phyloP scores from a whole-genome alignment of 2,329 filamentous ascomycete genomes.

The Epichloe uncinata region DNA sequence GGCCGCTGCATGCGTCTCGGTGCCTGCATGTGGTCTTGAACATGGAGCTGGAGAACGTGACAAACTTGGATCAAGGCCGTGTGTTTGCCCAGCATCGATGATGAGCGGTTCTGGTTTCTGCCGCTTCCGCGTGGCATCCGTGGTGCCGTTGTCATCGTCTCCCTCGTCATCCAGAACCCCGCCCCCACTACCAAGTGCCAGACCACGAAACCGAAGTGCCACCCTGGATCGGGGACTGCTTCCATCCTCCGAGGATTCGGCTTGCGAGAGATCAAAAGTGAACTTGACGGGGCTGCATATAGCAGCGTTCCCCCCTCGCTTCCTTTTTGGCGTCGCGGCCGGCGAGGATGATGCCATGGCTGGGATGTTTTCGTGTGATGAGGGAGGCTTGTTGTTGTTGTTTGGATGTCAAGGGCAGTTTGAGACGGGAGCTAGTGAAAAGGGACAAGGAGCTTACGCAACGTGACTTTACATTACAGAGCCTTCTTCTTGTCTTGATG shows the following conservation, averaged over 20 bases:
- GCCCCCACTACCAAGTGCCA: constrained; percentile 34
- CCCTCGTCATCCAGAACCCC: constrained; percentile 24
- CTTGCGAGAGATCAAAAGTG: constrained; percentile 28
- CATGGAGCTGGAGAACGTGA: background rate
- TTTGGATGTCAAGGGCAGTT: background rate
- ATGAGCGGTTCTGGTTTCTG: constrained; percentile 1
- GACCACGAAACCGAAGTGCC: constrained; percentile 37
- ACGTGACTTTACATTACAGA: no score
- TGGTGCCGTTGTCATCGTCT: constrained; percentile 14
- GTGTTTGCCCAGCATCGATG: constrained; percentile 4
- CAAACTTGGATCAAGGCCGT: background rate
- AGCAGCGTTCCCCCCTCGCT: constrained; percentile 24
- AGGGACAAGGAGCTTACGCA: background rate
- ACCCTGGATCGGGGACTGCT: constrained; percentile 40
- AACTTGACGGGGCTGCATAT: constrained; percentile 25
- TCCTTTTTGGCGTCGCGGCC: constrained; percentile 31
- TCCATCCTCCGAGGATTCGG: constrained; percentile 28
- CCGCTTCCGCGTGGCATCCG: constrained; percentile 5
- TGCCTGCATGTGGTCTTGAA: background rate
- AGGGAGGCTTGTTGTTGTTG: background rate
- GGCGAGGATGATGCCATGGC: constrained; percentile 10
- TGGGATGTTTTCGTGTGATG: background rate
- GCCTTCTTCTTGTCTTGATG: no score
- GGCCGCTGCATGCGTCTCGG: background rate
- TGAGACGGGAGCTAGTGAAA: background rate